These are phyloP conservation scores for Onygenales sp. DNA, from an alignment of 2,329 filamentous ascomycete species.

Conservation along the genomic window DNA sequence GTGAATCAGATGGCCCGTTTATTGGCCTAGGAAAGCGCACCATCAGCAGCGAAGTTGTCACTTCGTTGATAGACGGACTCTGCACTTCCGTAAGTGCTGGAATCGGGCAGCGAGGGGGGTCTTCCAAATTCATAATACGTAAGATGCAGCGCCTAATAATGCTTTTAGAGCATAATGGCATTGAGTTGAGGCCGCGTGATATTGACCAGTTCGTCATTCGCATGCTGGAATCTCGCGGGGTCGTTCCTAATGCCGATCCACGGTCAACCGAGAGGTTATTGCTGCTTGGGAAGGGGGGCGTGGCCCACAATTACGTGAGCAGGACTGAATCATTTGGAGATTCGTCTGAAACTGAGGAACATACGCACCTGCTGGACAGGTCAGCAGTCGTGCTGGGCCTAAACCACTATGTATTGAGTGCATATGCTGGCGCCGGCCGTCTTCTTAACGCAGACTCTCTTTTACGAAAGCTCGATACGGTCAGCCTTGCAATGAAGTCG, in stretches of 20 bases:
- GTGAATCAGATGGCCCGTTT: conserved; percentile 20
- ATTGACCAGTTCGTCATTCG: conserved; percentile 37
- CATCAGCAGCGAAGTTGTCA: conserved; percentile 50
- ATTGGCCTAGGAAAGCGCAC: conserved; percentile 36
- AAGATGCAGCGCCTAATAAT: conserved; percentile 36
- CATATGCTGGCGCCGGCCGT: conserved; percentile 8
- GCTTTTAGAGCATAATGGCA: conserved; percentile 23
- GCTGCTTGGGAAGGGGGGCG: conserved; percentile 12
- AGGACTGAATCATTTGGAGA: background rate
- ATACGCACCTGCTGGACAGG: background rate
- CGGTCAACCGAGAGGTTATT: conserved; percentile 32
- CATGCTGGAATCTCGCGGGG: conserved; percentile 40
- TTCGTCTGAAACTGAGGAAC: background rate
- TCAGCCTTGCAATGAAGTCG: background rate
- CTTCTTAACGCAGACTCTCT: conserved; percentile 8
- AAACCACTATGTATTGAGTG: conserved; percentile 11
- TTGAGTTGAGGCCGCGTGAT: conserved; percentile 21
- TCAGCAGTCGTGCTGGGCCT: conserved; percentile 10
- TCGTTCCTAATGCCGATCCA: conserved; percentile 37
- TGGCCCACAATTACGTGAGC: too few species aligned
- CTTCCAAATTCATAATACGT: conserved; percentile 10
- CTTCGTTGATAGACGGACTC: conserved; percentile 45
- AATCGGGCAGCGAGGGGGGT: conserved; percentile 22
- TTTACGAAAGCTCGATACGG: conserved; percentile 5
- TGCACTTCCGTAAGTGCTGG: conserved; percentile 37